Percentiles rank a stretch among this genome's conserved stretches.
Conservation (phyloP, 1,139 yeast species). For the Diutina siamensis region DNA sequence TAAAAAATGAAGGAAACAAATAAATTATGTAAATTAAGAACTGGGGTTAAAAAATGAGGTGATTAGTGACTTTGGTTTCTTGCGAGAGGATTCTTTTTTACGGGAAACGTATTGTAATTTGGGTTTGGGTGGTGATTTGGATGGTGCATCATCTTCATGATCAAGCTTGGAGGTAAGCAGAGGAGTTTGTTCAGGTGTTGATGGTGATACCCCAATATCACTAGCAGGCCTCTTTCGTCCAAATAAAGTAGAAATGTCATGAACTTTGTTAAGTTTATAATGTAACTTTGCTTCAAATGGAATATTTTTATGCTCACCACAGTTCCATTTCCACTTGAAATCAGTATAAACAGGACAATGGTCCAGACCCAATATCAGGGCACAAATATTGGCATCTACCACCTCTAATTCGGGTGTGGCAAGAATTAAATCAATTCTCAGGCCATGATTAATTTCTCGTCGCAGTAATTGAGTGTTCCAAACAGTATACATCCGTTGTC, state of each 20-base stretch:
- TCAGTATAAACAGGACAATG: conserved; percentile 89
- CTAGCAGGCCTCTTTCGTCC: neutral
- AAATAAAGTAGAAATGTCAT: conserved; percentile 46
- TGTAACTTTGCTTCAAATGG: conserved; percentile 46
- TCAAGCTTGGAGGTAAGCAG: too few relatives aligned
- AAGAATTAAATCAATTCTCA: conserved; percentile 73
- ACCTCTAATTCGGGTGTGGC: conserved; percentile 26
- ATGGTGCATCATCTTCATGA: too few relatives aligned
- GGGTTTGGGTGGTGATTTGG: neutral
- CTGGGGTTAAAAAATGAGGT: neutral
- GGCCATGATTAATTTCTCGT: conserved; percentile 79
- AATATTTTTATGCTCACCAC: conserved; percentile 10
- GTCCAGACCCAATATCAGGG: conserved; percentile 72
- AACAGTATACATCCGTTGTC: conserved; percentile 69
- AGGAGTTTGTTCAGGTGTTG: too few relatives aligned
- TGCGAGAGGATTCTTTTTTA: neutral
- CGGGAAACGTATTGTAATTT: conserved; percentile 1
- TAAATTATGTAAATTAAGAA: neutral
- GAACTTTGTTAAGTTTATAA: conserved; percentile 35
- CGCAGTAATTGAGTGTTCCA: conserved; percentile 80
- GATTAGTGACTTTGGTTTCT: neutral
- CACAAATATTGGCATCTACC: conserved; percentile 50
- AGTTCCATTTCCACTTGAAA: conserved; percentile 19
- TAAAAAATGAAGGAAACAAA: too few relatives aligned
- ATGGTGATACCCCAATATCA: neutral